Evolutionary conservation across 2,329 filamentous ascomycete genomes (phyloP), one percentile per base, ranked within the genome.

Genomic region (Exserohilum turcica): DNA sequence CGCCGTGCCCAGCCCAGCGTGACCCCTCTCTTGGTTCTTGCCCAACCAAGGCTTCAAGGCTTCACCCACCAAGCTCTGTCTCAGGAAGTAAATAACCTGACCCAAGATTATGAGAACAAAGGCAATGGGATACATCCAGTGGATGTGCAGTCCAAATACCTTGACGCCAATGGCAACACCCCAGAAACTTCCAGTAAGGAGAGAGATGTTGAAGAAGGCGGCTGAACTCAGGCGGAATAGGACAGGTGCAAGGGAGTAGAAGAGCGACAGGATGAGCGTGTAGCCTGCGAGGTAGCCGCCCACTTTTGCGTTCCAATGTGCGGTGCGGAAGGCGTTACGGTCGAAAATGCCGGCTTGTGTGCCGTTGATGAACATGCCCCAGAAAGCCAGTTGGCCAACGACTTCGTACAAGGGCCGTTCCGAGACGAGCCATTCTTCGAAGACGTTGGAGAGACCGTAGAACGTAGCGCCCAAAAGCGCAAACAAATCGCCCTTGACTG

Each of bases 141-240:
- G 90, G 52, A 99, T 85, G 35, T 76, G 76, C 65, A 89, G 84
- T 38, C 88, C 85, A 69, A 99, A 96, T 43, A 97, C 90, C 71
- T 87, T 84, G 63, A 95, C 85, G 43, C 94, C 94, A 65, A 99
- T 93, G 63, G 95, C 89, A 57, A 96, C 89, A 61, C 92, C 92
- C 94, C 94, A 99, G 79, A 97, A 97, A 77, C 96, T 97, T 65
- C 87, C 91, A 2, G 94, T 97, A 55, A 99, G 81, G 61, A 99
- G 80, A 6, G 89, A 93, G 68, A 97, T 96, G 76, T 99, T 96
- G 80, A 97, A 95, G 78, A 99, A 97, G 16, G 92, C 93, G 2
- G 94, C 94, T 13, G 86, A 90, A 24, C 89, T 89, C 79, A 97
- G 89, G 61, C 94, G 90, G 76, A 97, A 87, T 59, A 99, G 83